Conservation (phyloP, 139 green algal species). For the Closterium sp. region DNA sequence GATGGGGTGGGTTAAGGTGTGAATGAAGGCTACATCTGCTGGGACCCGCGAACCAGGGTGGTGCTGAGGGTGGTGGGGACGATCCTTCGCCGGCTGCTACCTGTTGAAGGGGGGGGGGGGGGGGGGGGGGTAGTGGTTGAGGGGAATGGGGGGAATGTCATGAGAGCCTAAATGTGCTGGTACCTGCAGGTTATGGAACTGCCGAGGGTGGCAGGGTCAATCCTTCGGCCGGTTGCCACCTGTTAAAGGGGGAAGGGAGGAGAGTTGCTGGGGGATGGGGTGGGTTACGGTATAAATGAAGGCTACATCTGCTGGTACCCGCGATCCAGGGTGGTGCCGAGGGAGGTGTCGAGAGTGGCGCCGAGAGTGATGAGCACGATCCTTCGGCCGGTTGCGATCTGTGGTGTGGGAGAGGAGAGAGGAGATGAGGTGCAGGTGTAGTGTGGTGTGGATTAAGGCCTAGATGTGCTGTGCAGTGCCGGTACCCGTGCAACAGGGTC, state of each 20-base stretch:
- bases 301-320: constrained; percentile 15
- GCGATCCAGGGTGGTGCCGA: too few species aligned
- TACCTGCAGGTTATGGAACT: too few species aligned
- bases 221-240: neutral
- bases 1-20: neutral
- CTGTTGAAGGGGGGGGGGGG: too few species aligned
- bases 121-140: too few species aligned
- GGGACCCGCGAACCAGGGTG: constrained; percentile 75
- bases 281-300: constrained; percentile 7
- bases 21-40: constrained; percentile 4
- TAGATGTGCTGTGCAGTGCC: too few species aligned
- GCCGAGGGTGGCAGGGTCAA: neutral
- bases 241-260: neutral
- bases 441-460: too few species aligned
- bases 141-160: too few species aligned
- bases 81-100: neutral
- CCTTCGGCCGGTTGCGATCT: constrained; percentile 76
- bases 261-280: too few species aligned
- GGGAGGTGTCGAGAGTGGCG: neutral
- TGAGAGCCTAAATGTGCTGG: too few species aligned
- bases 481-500: too few species aligned
- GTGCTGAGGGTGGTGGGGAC: constrained; percentile 62
- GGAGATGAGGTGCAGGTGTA: too few species aligned
- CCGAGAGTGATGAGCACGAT: constrained; percentile 54
- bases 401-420: neutral